Base-by-base conservation (phyloP, 2,329 filamentous ascomycete genomes). In the Escovopsis sp. region DNA sequence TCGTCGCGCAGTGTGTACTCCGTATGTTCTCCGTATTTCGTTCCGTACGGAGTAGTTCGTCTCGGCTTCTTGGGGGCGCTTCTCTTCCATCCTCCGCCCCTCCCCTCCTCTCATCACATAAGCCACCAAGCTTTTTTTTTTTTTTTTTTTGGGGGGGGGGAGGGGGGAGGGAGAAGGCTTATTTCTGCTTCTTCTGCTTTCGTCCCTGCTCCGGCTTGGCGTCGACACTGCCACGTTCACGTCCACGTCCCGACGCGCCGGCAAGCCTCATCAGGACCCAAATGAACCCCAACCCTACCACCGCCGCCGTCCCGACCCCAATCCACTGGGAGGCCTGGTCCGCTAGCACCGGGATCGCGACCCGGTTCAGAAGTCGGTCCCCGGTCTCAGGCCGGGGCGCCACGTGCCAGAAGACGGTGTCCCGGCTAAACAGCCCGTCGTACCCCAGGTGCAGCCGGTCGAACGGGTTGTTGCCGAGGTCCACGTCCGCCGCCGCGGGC, bases 401-500 rank as follows among this genome's bases (percentile, higher is more conserved):
- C 2, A 84, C 59, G 57, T 95, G 86, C 70, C 87, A 93, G 57
- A 94, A 95, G 56, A 85, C 70, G 0, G 86, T 94, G 40, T 75
- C 71, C 1, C 76, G 71, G 2, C 74, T 76, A 58, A 95, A 95
- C 8, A 93, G 61, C 0, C 72, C 75, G 49, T 95, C 89, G 58
- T 88, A 95, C 1, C 87, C 88, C n/a, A 95, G 54, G 55, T 85
- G 76, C n/a, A 71, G 66, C 6, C 85, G 70, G 58, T 95, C 88
- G 59, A 96, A 96, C 0, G 89, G 89, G 54, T 83, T 94, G 5
- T 70, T 73, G 0, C 73, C 61, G 61, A 89, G 84, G 53, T 84
- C 81, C 1, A 70, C 70, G 15, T 15, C 15, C 1, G 73, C 76
- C 41, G 76, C 71, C 9, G 75, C 72, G 0, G 80, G 74, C 7